A percentile compares a stretch with the other conserved stretches of the same genome.
These are phyloP conservation scores for Neofusicoccum cordaticola DNA, from an alignment of 2,329 filamentous ascomycete genomes.

Conservation along the genomic window DNA sequence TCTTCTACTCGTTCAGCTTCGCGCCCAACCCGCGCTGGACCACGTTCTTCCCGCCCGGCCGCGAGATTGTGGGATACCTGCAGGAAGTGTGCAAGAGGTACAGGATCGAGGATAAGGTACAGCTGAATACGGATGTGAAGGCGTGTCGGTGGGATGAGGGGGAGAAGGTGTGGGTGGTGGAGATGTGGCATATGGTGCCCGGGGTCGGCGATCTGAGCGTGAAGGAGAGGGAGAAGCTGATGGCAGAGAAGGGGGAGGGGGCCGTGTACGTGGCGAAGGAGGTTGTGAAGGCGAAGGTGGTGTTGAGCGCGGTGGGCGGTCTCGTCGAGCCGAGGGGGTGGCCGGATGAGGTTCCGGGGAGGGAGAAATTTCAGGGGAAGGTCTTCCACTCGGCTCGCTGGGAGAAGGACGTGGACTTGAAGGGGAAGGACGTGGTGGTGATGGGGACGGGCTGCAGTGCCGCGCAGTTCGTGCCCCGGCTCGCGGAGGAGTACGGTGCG, in stretches of 20 bases:
- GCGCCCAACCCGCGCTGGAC: slow-evolving; percentile 53
- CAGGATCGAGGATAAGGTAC: slow-evolving; percentile 56
- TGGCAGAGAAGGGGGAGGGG: slow-evolving; percentile 43
- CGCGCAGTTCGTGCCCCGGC: slow-evolving; percentile 54
- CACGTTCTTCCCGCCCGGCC: slow-evolving; percentile 47
- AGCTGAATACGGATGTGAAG: slow-evolving; percentile 57
- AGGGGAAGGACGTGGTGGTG: slow-evolving; percentile 56
- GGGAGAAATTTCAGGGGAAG: slow-evolving; percentile 54
- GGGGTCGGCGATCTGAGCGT: slow-evolving; percentile 54
- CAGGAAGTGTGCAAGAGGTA: slow-evolving; percentile 53
- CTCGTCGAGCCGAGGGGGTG: slow-evolving; percentile 54
- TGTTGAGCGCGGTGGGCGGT: slow-evolving; percentile 55
- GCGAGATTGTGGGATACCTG: slow-evolving; percentile 53
- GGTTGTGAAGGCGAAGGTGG: slow-evolving; percentile 52
- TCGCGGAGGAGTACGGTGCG: slow-evolving; percentile 48
- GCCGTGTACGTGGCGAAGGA: slow-evolving; percentile 53
- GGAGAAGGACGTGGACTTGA: slow-evolving; percentile 52
- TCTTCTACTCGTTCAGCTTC: slow-evolving; percentile 58
- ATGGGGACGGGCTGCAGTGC: slow-evolving; percentile 59
- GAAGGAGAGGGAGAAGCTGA: slow-evolving; percentile 45
- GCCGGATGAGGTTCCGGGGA: slow-evolving; percentile 51
- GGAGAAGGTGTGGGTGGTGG: slow-evolving; percentile 56
- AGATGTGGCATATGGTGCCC: slow-evolving; percentile 49
- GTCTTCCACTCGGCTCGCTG: slow-evolving; percentile 59
- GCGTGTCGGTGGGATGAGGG: slow-evolving; percentile 49